Conservation (phyloP, 371 early-diverging fungal genomes). For the Mucor velutinosus region DNA sequence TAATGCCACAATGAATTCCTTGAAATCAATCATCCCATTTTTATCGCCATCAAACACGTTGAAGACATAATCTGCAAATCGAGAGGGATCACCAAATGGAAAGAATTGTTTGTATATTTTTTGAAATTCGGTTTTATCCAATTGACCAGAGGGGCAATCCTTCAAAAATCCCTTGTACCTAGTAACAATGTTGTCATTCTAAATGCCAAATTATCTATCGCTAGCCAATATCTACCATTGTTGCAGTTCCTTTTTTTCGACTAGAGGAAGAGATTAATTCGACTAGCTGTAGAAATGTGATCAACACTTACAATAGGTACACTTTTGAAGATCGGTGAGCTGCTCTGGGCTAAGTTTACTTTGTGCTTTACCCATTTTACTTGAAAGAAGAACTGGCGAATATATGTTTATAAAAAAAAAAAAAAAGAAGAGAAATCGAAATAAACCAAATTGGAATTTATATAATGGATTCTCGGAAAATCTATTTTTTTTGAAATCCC, state of each 20-base stretch:
- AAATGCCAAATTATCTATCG: neutral
- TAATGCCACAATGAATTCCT: slow-evolving; percentile 90
- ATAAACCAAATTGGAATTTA: neutral
- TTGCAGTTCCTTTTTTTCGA: slow-evolving; percentile 92
- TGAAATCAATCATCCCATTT: slow-evolving; percentile 90
- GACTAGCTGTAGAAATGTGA: neutral
- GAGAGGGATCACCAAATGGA: slow-evolving; percentile 93
- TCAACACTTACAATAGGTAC: slow-evolving; percentile 77
- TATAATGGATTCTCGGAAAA: slow-evolving; percentile 6
- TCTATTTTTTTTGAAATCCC: slow-evolving; percentile 1
- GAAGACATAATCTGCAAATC: slow-evolving; percentile 91
- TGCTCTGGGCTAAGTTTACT: slow-evolving; percentile 84
- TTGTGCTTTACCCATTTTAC: slow-evolving; percentile 80
- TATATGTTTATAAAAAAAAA: slow-evolving; percentile 7
- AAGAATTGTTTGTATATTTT: slow-evolving; percentile 96
- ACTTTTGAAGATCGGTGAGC: slow-evolving; percentile 77
- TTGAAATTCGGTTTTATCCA: slow-evolving; percentile 86
- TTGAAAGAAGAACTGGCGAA: neutral
- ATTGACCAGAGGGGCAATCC: slow-evolving; percentile 88
- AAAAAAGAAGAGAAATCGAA: neutral
- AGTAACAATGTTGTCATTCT: neutral
- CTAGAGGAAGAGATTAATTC: slow-evolving; percentile 39
- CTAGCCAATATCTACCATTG: slow-evolving; percentile 71
- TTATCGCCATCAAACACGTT: slow-evolving; percentile 88
- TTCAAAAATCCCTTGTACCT: slow-evolving; percentile 95